Evolutionary conservation across 768 basidiomycete genomes (phyloP), one percentile per base, ranked within the genome.

Genomic region (Phanerodontia chrysosporium): DNA sequence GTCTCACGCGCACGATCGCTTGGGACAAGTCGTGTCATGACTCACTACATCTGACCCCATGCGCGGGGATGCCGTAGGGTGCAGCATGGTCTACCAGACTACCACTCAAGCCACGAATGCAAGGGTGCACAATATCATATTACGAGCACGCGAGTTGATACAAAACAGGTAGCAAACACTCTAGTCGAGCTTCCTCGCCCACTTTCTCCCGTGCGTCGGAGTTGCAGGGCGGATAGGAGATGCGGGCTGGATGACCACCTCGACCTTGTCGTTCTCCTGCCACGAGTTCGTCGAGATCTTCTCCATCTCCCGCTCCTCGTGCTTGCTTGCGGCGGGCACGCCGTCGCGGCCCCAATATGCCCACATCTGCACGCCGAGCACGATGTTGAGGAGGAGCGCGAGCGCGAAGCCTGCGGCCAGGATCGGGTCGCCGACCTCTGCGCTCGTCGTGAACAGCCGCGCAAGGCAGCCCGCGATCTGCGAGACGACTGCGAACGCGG

Each of bases 381-480:
- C 78, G 58, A 85, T 61, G 72, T 99, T 99, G 10, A 98, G 78
- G 6, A 85, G 46, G 0, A 96, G 83, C 1, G 93, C 92, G 22
- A 95, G 80, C 0, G 81, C 84, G 72, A 95, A 98, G 27, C 94
- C 91, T 25, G 90, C 89, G 21, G 84, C 76, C 63, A 98, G 83
- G 63, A 97, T 78, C 8, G 70, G 64, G 72, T 98, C 97, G 52
- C 86, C 84, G 58, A 97, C 87, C 71, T 98, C 96, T 30, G 88
- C 89, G 10, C 86, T 81, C 13, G 94, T 98, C 7, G 97, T 99
- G 78, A 95, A 98, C 16, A 98, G 76, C 46, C 97, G 80, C 0
- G 96, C 97, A 36, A 93, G 76, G 72, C 95, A 97, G 24, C 97
- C 96, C 1, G 79, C 80, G 39, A 98, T 82, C 63, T 96, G 93